A percentile compares a stretch with the other conserved stretches of the same genome.
phyloP scores from a whole-genome alignment of 306 rosid genomes.

The Astragalus glycyphyllos region DNA sequence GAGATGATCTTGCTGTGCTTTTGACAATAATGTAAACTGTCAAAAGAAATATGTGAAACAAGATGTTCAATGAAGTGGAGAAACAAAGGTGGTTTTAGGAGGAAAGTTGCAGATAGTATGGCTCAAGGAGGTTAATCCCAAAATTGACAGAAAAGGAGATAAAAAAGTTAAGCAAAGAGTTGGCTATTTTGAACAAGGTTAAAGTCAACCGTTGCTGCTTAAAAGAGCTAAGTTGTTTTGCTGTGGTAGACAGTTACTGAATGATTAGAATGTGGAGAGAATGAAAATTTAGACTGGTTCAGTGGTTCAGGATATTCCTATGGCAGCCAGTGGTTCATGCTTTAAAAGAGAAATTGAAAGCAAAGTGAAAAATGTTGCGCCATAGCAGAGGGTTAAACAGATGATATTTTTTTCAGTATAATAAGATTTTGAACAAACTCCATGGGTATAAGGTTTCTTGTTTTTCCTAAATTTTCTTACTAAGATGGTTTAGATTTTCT shows the following conservation, averaged over 20 bases:
- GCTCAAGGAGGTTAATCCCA: background rate
- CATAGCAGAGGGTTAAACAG: too few species aligned
- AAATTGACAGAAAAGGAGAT: background rate
- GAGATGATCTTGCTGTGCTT: slow-evolving; percentile 24
- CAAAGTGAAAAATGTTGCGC: too few species aligned
- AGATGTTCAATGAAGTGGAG: slow-evolving; percentile 22
- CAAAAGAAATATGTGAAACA: slow-evolving; percentile 8
- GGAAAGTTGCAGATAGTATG: slow-evolving; percentile 14
- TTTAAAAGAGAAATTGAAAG: too few species aligned
- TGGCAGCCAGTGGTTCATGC: too few species aligned
- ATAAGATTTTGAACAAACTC: too few species aligned
- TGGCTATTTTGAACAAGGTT: slow-evolving; percentile 19
- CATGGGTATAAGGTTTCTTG: too few species aligned
- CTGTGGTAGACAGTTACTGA: background rate
- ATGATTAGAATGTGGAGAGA: too few species aligned
- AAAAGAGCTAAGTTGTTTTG: background rate
- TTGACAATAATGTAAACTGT: slow-evolving; percentile 6
- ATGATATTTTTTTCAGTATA: too few species aligned
- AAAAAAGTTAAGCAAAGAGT: background rate
- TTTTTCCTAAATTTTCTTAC: too few species aligned
- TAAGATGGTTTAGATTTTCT: too few species aligned
- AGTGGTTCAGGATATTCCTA: too few species aligned
- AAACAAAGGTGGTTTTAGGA: slow-evolving; percentile 5
- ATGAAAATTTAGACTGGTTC: too few species aligned
- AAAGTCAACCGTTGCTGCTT: slow-evolving; percentile 15